Percentiles rank a stretch among this genome's conserved stretches.
phyloP scores from a whole-genome alignment of 495 filamentous ascomycete species.

The Friedmanniomyces endolithicus region DNA sequence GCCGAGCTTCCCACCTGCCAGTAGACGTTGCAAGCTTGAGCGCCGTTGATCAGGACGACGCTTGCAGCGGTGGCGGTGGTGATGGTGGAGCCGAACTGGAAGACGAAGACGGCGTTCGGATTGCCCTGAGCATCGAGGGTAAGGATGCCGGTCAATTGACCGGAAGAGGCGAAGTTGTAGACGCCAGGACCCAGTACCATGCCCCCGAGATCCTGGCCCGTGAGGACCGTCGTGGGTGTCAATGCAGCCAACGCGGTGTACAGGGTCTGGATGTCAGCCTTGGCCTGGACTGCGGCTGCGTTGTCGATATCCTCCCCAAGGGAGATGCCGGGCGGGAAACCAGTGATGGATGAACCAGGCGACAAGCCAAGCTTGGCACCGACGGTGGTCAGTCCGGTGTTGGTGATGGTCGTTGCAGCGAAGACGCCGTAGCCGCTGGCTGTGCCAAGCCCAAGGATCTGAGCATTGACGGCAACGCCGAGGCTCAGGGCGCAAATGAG shows the following conservation, averaged over 20 bases:
- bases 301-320: not conserved
- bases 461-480: constrained; percentile 4
- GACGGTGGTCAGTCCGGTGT: constrained; percentile 10
- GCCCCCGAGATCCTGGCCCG: constrained; percentile 17
- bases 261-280: constrained; percentile 2
- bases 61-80: constrained; percentile 8
- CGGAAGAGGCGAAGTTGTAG: constrained; percentile 16
- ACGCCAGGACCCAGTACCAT: constrained; percentile 10
- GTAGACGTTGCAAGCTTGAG: constrained; percentile 13
- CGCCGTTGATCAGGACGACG: constrained; percentile 10
- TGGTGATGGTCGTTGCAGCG: constrained; percentile 13
- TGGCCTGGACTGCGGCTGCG: constrained; percentile 8
- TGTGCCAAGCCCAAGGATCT: constrained; percentile 8
- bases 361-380: constrained; percentile 5
- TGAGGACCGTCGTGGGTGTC: constrained; percentile 2
- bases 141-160: constrained; percentile 4
- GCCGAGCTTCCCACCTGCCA: constrained; percentile 16
- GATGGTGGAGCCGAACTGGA: constrained; percentile 11
- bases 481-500: constrained; percentile 5
- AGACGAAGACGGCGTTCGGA: constrained; percentile 6
- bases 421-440: constrained; percentile 7
- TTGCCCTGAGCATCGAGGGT: constrained; percentile 6
- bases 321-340: constrained; percentile 11
- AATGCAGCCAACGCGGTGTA: constrained; percentile 9
- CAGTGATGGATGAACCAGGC: constrained; percentile 16